Conservation (phyloP, 164 flowering plant species). For the Vitis rupestris region DNA sequence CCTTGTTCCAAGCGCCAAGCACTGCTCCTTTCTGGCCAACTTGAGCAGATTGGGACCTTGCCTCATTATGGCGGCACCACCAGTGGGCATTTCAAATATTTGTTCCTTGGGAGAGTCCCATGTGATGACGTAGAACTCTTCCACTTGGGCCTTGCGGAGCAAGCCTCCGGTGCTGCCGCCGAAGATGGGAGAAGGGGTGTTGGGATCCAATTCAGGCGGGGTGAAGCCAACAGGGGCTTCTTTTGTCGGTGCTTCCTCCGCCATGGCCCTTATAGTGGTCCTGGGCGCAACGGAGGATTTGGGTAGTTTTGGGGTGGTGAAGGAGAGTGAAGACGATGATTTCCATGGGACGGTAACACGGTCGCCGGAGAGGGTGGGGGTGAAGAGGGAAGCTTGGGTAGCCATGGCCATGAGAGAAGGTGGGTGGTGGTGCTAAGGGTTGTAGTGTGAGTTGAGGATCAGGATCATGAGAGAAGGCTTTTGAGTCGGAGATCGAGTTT, state of each 20-base stretch:
- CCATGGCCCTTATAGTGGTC: slow-evolving; percentile 36
- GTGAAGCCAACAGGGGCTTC: slow-evolving; percentile 75
- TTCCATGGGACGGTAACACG: slow-evolving; percentile 46
- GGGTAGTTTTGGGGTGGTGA: slow-evolving; percentile 33
- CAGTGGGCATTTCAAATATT: slow-evolving; percentile 91
- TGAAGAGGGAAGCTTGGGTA: slow-evolving; percentile 72
- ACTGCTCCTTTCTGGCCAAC: slow-evolving; percentile 93
- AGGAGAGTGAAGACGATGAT: slow-evolving; percentile 33
- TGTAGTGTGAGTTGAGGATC: background rate
- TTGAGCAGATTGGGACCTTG: slow-evolving; percentile 85
- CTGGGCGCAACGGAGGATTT: slow-evolving; percentile 23
- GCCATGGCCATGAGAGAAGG: slow-evolving; percentile 61
- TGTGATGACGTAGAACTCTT: slow-evolving; percentile 86
- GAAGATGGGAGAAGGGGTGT: slow-evolving; percentile 86
- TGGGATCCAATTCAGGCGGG: slow-evolving; percentile 85
- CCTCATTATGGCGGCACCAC: slow-evolving; percentile 92
- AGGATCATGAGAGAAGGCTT: background rate
- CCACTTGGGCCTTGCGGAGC: slow-evolving; percentile 81
- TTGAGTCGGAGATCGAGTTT: background rate
- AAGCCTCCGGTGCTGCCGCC: slow-evolving; percentile 92
- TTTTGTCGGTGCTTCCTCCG: slow-evolving; percentile 37
- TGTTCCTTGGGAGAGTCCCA: slow-evolving; percentile 94
- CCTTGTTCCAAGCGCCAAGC: slow-evolving; percentile 92
- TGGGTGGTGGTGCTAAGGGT: background rate
- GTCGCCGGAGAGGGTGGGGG: slow-evolving; percentile 48